Base-by-base conservation (phyloP, 768 basidiomycete species). In the Solioccasus polychromus region DNA sequence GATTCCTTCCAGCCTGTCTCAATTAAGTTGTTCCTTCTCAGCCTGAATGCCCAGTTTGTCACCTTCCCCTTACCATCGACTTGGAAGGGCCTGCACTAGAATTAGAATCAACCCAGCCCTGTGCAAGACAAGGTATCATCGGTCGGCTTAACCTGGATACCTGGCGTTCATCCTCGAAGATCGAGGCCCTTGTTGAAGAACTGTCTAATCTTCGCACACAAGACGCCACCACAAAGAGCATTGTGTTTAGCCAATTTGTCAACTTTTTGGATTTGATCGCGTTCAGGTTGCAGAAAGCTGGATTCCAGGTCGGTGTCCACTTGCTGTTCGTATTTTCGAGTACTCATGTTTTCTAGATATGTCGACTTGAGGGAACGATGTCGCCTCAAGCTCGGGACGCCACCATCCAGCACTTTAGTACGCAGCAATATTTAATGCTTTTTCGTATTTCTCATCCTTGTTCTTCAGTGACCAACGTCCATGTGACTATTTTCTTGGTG, bases 401-500 rank as follows among this genome's bases (percentile, higher is more conserved):
- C 1, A 95, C 92, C 15, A 94, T 94, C 59, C 83, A 94, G 64
- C 79, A 96, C 64, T 96, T 96, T 67, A 95, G 90, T 92, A 57
- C 34, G 85, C 17, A 4, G 5, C 11, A 39, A 30, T 15, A 43
- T 39, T 19, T 29, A 25, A n/a, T 32, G 4, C 19, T 28, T 22
- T 22, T 37, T 31, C 11, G 20, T n/a, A 10, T 10, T 30, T 4
- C 9, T 48, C n/a, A 46, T 47, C 15, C 37, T 31, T 26, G 6
- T 15, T n/a, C 17, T 37, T 2, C 45, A 92, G 90, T 92, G 85
- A 88, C 86, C 59, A 95, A 87, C 55, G 84, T 92, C 4, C 81
- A 93, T 48, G 92, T 95, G 29, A 97, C 93, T 2, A 90, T 99
- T n/a, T 98, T 99, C 72, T 78, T 99, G 20, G 92, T 99, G 58